Evolutionary conservation across 139 green algal genomes (phyloP), one percentile per base, ranked within the genome.

Genomic region (Tetraselmis striata): DNA sequence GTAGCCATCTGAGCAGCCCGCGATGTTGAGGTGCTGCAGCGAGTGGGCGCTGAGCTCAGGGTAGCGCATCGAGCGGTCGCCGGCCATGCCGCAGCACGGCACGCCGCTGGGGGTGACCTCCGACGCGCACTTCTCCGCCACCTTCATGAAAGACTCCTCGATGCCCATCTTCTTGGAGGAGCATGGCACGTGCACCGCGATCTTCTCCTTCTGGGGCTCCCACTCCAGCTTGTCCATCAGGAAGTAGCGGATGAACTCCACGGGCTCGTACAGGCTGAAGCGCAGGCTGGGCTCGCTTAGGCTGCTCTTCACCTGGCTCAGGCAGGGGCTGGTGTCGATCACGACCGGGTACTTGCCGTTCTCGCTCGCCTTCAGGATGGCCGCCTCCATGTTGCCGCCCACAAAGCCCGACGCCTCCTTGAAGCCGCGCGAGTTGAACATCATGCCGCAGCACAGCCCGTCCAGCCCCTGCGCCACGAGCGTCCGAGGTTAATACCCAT

Each of bases 121-220:
- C 26, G 96, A 75, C 0, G 95, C 91, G 83, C 95, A 98, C 82
- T 94, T 88, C 31, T 81, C 84, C 2, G 95, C 96, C 28, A 99
- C 82, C 88, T 96, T 94, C 80, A 87, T 85, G 87, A 98, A 97
- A 2, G 90, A 86, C 45, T 92, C 89, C 89, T 97, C 93, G 76
- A 98, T 94, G 86, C 96, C 96, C 93, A 99, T 96, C 92, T 99
- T 98, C 92, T 99, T 99, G 84, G 92, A 97, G 31, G 92, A 96
- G 93, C 96, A 98, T 77, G 96, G 96, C 80, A 98, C 95, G 86
- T 98, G 96, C 26, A 98, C 85, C 31, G 96, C 95, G 28, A 98
- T 89, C 75, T 45, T 91, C 67, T 98, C 93, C 32, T 28, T 32
- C 31, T 32, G 23, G 75, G 75, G 75, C 31, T 83, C 90, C 83